Base-by-base conservation (phyloP, 2,329 filamentous ascomycete species). In the Nectriaceae sp. region DNA sequence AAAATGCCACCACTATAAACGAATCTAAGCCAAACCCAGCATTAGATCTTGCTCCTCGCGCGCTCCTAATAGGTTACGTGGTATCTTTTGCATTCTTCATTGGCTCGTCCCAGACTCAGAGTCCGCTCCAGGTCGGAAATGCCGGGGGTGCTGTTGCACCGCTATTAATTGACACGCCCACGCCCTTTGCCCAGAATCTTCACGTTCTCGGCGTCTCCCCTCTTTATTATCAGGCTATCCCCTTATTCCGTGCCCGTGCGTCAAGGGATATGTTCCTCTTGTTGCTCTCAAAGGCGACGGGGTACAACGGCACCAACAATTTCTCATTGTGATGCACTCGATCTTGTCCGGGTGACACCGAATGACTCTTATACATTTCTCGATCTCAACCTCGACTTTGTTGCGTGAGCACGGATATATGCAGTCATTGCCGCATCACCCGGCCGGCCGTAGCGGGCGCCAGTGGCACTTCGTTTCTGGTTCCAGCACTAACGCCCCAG, bases 81-180 rank as follows among this genome's bases (percentile, higher is more conserved):
- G 21, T 42, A 21, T 21, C 26, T 24, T 29, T 38, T 40, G 37
- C 33, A 6, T 39, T 40, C 2, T 19, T 41, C 21, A 46, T 46
- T 46, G 44, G 40, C 11, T 22, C 19, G 15, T 40, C 11, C 22
- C 24, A 29, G 24, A 29, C 31, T 51, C 51, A 41, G 37, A 5
- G 21, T 22, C 19, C 22, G 36, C 19, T 22, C 38, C 39, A 35
- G 38, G 22, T 29, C 24, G 24, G 24, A 29, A 29, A 29, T 39
- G 18, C 16, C 52, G 41, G 44, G 36, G 18, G 33, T 33, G n/a
- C 40, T 36, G 8, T 46, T 42, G 52, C 40, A 53, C 42, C 56
- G 42, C 55, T 59, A 51, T 53, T 49, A 50, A 50, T 57, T 61
- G 58, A 61, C 58, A 61, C 50, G 40, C 31, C 40, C 40, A 46